phyloP scores from a whole-genome alignment of 202 grass and related monocot genomes.

The Miscanthus sacchariflorus region DNA sequence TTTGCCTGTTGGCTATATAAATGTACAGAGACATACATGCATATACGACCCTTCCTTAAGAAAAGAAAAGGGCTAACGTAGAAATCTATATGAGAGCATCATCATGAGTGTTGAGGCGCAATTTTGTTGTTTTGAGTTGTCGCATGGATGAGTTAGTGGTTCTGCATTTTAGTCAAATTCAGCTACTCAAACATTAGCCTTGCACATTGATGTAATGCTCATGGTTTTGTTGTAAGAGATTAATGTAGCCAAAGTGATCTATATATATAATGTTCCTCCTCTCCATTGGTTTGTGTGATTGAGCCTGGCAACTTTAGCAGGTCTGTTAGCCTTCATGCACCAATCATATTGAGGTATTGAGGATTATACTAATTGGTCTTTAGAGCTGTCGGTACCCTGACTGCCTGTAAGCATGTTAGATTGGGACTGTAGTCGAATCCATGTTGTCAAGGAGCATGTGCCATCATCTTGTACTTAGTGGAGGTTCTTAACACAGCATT shows the following conservation, averaged over 20 bases:
- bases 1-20: background rate
- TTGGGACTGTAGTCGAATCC: background rate
- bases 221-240: background rate
- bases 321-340: background rate
- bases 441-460: conserved; percentile 31
- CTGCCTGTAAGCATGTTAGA: background rate
- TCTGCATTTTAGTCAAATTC: conserved; percentile 3
- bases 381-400: background rate
- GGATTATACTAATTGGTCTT: background rate
- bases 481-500: conserved; percentile 27
- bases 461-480: conserved; percentile 26
- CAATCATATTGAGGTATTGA: background rate
- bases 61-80: background rate
- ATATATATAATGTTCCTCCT: background rate
- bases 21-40: conserved; percentile 35
- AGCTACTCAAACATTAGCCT: conserved; percentile 9
- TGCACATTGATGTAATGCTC: conserved; percentile 11
- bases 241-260: background rate
- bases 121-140: conserved; percentile 33
- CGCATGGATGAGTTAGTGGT: background rate
- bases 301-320: background rate
- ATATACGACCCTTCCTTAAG: background rate
- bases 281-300: background rate
- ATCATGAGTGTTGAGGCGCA: conserved; percentile 10
- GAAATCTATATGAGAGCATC: conserved; percentile 30